A percentile compares a stretch with the other conserved stretches of the same genome.
phyloP scores from a whole-genome alignment of 164 flowering plant species.

The Tetrastigma voinierianum region DNA sequence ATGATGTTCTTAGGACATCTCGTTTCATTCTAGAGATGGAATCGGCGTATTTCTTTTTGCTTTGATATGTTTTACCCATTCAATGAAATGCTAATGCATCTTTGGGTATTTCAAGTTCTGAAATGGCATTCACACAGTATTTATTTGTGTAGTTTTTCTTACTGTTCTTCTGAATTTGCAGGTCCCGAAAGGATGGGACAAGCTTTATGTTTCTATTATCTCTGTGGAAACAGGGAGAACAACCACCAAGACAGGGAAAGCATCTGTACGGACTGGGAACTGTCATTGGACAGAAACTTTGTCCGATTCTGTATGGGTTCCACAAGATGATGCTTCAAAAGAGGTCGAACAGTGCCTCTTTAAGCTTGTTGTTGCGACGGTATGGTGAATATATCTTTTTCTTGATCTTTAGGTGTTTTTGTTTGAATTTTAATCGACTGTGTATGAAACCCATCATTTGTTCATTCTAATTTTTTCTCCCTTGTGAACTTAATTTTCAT shows the following conservation, averaged over 20 bases:
- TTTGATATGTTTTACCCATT: slow-evolving; percentile 1
- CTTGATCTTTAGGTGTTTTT: background rate
- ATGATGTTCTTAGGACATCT: background rate
- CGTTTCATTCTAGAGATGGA: background rate
- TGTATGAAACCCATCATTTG: background rate
- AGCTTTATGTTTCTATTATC: slow-evolving; percentile 43
- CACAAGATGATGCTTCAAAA: slow-evolving; percentile 39
- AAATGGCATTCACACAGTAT: background rate
- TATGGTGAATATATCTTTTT: slow-evolving; percentile 14
- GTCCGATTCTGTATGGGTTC: slow-evolving; percentile 50
- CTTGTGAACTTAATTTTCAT: background rate
- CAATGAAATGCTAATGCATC: background rate
- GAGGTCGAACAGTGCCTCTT: slow-evolving; percentile 34
- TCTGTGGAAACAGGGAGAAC: slow-evolving; percentile 56
- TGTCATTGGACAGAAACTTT: slow-evolving; percentile 63
- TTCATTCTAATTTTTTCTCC: background rate
- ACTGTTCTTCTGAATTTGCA: slow-evolving; percentile 9
- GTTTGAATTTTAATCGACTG: background rate
- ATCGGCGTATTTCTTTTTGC: background rate
- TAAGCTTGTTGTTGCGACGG: slow-evolving; percentile 56
- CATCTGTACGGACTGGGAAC: slow-evolving; percentile 43
- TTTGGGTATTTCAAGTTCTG: background rate
- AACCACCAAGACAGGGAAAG: slow-evolving; percentile 46
- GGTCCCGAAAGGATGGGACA: slow-evolving; percentile 83
- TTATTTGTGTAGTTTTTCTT: background rate